Evolutionary conservation across 768 basidiomycete genomes (phyloP).

Genomic region (Mycena galopus): DNA sequence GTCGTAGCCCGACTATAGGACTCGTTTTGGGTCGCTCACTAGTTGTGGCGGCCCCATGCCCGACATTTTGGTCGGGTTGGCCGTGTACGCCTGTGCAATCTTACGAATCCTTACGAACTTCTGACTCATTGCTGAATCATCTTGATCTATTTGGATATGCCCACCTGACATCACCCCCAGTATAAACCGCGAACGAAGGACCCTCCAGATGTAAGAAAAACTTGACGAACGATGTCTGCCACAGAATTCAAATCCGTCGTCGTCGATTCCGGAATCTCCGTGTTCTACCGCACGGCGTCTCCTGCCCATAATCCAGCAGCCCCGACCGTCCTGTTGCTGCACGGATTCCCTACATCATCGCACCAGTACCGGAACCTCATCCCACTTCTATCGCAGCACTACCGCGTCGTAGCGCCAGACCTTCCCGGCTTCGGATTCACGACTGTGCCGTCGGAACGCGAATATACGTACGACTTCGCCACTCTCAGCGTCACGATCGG

Average conservation of each 20-base stretch:
- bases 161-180: neutral
- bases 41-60: no score
- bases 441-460: constrained; percentile 49
- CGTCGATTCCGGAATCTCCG: constrained; percentile 48
- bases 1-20: no score
- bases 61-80: neutral
- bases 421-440: constrained; percentile 67
- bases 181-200: neutral
- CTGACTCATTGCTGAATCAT: neutral
- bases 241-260: constrained; percentile 40
- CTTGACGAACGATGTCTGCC: neutral
- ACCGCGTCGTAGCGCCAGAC: constrained; percentile 63
- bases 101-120: neutral
- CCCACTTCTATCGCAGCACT: constrained; percentile 52
- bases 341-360: constrained; percentile 65
- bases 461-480: constrained; percentile 58
- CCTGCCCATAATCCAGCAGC: constrained; percentile 34
- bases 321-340: constrained; percentile 58
- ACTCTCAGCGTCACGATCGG: constrained; percentile 54
- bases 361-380: constrained; percentile 64
- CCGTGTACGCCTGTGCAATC: neutral
- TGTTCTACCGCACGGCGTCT: constrained; percentile 62
- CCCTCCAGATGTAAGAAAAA: neutral
- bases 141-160: neutral
- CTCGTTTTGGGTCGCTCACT: no score